Evolutionary conservation across 352 stramenopile genomes (phyloP), one percentile per base, ranked within the genome.

Genomic region (Saprolegnia parasitica): DNA sequence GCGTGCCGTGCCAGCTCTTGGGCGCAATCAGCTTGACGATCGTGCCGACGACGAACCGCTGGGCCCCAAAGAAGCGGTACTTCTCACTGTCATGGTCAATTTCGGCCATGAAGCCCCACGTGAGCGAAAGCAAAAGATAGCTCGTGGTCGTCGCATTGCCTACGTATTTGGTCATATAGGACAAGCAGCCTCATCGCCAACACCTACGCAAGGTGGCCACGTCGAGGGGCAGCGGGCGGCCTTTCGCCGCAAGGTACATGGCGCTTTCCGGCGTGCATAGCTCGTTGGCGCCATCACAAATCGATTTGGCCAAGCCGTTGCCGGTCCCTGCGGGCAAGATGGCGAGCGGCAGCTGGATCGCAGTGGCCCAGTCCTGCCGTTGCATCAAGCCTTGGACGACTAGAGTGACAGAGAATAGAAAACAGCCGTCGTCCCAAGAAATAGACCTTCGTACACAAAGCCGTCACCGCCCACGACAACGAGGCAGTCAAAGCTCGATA

Each of bases 31-130:
- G 49, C 54, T 89, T 83, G 56, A 88, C 74, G 10, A 86, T 39
- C 26, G 78, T 85, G 9, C 74, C 74, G 16, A 92, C 74, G 1
- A 76, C 82, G 60, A 94, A 95, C 8, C 88, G 84, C 49, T 83
- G 40, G 20, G 58, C 72, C 16, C 87, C 88, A 5, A 96, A 65
- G 29, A 64, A 75, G 1, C 88, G 83, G 18, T 91, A 45, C 24
- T 86, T 86, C 67, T 96, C 88, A 0, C 79, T 90, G 4, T 75
- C 77, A 40, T 94, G 75, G 62, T 96, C 88, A 26, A 93, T 81
- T 54, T 95, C 86, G 4, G 85, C 86, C 45, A 93, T 87, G 20
- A 87, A 83, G 10, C 81, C 88, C 87, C 87, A 96, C 71, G 91
- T 82, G 23, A 95, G 54, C 23, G 83, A 91, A 65, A 95, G 68